Percentiles rank a stretch among this genome's conserved stretches.
Evolutionary conservation across 2,329 filamentous ascomycete genomes (phyloP).

Genomic region (Colletotrichum liaoningense): DNA sequence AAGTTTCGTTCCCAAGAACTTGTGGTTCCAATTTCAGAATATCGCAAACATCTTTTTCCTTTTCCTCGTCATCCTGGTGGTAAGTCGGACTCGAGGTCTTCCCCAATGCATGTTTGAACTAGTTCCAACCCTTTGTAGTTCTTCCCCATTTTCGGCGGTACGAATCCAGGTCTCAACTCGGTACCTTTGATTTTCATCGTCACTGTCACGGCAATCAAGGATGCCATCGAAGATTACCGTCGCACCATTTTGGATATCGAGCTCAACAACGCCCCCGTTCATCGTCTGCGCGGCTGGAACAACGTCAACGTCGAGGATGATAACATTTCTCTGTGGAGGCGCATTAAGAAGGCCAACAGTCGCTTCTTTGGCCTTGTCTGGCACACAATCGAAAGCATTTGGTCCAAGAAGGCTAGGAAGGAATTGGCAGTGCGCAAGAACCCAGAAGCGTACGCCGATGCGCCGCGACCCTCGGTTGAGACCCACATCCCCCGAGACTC

Average conservation of each 20-base stretch:
- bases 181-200: slow-evolving; percentile 96
- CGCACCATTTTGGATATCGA: slow-evolving; percentile 92
- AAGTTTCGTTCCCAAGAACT: slow-evolving; percentile 94
- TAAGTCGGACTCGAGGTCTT: slow-evolving; percentile 61
- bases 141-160: slow-evolving; percentile 94
- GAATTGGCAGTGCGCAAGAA: slow-evolving; percentile 62
- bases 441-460: slow-evolving; percentile 47
- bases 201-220: slow-evolving; percentile 88
- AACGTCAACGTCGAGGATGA: slow-evolving; percentile 96
- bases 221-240: slow-evolving; percentile 94
- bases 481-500: slow-evolving; percentile 67
- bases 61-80: slow-evolving; percentile 92
- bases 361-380: slow-evolving; percentile 67
- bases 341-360: slow-evolving; percentile 88
- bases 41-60: slow-evolving; percentile 99
- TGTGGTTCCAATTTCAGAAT: slow-evolving; percentile 99
- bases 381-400: slow-evolving; percentile 57
- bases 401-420: slow-evolving; percentile 62
- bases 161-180: slow-evolving; percentile 89
- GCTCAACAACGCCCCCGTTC: slow-evolving; percentile 95
- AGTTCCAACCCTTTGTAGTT: slow-evolving; percentile 67
- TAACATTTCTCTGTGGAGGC: slow-evolving; percentile 86
- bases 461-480: slow-evolving; percentile 71
- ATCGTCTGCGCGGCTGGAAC: slow-evolving; percentile 86
- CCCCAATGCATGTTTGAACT: background rate